Percentiles rank a stretch among this genome's conserved stretches.
These are phyloP conservation scores for Yamadazyma kanchanaburiensis DNA, from an alignment of 1,139 yeast genomes.

Conservation along the genomic window DNA sequence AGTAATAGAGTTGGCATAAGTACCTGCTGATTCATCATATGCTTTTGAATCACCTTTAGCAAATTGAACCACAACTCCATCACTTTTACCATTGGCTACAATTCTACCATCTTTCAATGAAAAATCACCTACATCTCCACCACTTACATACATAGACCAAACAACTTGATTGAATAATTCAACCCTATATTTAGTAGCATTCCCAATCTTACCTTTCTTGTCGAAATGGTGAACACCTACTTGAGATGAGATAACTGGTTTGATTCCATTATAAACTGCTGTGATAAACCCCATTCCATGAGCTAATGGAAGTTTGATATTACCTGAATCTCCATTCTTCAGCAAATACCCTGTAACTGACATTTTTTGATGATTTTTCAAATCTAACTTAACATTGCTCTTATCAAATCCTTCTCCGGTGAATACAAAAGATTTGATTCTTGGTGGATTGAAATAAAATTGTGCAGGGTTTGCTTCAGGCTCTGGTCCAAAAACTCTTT, in stretches of 20 bases:
- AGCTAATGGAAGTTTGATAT: conserved; percentile 32
- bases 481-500: conserved; percentile 45
- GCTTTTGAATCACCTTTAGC: conserved; percentile 39
- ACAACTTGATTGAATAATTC: conserved; percentile 38
- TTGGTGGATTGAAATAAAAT: conserved; percentile 46
- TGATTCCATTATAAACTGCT: conserved; percentile 53
- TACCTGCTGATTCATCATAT: conserved; percentile 54
- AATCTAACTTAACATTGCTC: conserved; percentile 17
- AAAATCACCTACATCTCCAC: conserved; percentile 32
- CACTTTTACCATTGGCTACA: conserved; percentile 38
- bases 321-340: conserved; percentile 6
- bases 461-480: conserved; percentile 35
- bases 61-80: conserved; percentile 39
- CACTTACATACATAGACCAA: conserved; percentile 39
- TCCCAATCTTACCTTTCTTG: conserved; percentile 13
- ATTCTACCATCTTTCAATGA: conserved; percentile 49
- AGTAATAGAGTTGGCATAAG: conserved; percentile 22
- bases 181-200: conserved; percentile 25
- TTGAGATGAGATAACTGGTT: conserved; percentile 55
- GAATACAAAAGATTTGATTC: conserved; percentile 40
- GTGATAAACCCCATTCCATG: conserved; percentile 73
- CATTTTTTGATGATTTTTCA: conserved; percentile 31
- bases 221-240: conserved; percentile 59
- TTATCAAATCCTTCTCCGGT: conserved; percentile 27
- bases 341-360: conserved; percentile 26